Conservation (phyloP, 2,329 filamentous ascomycete genomes). For the Fusarium incarnatum region DNA sequence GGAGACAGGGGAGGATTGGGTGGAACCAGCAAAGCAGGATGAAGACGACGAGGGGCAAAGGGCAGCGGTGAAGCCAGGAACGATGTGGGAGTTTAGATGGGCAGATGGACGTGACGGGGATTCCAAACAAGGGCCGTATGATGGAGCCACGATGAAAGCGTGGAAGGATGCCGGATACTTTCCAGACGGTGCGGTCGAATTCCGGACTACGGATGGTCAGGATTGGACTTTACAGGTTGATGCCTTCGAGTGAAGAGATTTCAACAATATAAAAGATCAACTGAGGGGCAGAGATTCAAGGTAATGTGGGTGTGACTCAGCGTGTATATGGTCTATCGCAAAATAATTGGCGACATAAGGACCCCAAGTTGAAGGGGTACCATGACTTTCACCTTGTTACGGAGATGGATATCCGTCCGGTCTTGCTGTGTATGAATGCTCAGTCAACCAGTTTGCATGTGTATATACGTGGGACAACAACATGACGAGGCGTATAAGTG, state of each 20-base stretch:
- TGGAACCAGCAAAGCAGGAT: constrained; percentile 54
- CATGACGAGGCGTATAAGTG: constrained; percentile 26
- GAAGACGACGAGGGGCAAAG: constrained; percentile 28
- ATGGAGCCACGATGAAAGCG: constrained; percentile 84
- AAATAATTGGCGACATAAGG: constrained; percentile 20
- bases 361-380: constrained; percentile 30
- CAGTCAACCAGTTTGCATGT: constrained; percentile 29
- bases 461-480: constrained; percentile 32
- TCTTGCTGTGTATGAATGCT: constrained; percentile 29
- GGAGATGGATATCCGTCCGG: constrained; percentile 27
- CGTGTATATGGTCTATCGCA: constrained; percentile 20
- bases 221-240: constrained; percentile 63
- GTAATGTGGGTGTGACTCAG: constrained; percentile 29
- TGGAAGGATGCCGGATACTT: constrained; percentile 97
- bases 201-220: constrained; percentile 68
- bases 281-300: constrained; percentile 7
- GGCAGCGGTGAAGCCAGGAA: constrained; percentile 36
- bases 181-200: constrained; percentile 79
- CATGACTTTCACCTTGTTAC: constrained; percentile 24
- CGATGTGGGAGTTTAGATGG: constrained; percentile 90
- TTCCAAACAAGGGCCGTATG: constrained; percentile 86
- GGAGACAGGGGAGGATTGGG: constrained; percentile 90
- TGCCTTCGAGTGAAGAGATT: constrained; percentile 60
- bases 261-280: constrained; percentile 28
- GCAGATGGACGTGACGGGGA: constrained; percentile 85